These are phyloP conservation scores for Trichoderma asperellum DNA, from an alignment of 2,329 filamentous ascomycete species.

Conservation along the genomic window DNA sequence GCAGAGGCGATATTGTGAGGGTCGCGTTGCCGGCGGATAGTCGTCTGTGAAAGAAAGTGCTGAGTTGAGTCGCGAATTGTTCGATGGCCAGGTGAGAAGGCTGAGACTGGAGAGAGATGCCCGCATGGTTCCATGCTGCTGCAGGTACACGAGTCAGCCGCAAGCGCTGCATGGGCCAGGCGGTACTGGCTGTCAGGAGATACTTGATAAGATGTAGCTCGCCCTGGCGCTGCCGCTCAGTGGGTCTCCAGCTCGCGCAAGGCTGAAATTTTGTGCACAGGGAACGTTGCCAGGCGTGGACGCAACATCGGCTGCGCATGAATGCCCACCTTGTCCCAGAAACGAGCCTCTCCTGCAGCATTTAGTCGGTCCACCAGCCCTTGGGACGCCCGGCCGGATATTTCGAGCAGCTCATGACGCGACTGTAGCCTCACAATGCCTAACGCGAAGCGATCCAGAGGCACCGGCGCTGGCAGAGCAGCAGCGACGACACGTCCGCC, in stretches of 20 bases:
- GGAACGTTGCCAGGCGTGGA: slow-evolving; percentile 20
- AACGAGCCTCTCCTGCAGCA: slow-evolving; percentile 10
- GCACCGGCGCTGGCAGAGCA: slow-evolving; percentile 51
- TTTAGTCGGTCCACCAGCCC: background rate
- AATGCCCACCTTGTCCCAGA: background rate
- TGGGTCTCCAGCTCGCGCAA: slow-evolving; percentile 31
- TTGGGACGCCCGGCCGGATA: background rate
- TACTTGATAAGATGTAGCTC: slow-evolving; percentile 19
- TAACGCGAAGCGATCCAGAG: slow-evolving; percentile 62
- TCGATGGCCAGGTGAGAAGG: slow-evolving; percentile 22
- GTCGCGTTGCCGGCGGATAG: background rate
- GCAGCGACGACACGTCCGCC: slow-evolving; percentile 43
- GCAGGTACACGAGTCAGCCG: slow-evolving; percentile 16
- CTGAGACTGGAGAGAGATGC: slow-evolving; percentile 15
- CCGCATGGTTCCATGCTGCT: background rate
- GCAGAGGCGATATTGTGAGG: background rate
- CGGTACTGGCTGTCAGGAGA: slow-evolving; percentile 12
- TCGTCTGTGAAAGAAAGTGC: background rate
- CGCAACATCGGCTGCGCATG: slow-evolving; percentile 7
- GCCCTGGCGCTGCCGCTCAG: slow-evolving; percentile 9
- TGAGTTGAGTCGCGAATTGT: slow-evolving; percentile 19
- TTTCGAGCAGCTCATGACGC: slow-evolving; percentile 23
- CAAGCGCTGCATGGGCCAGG: background rate
- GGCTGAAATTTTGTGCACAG: slow-evolving; percentile 34
- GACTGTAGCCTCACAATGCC: slow-evolving; percentile 51